Evolutionary conservation across 305 asterid genomes (phyloP).

Genomic region (Fraxinus latifolia): DNA sequence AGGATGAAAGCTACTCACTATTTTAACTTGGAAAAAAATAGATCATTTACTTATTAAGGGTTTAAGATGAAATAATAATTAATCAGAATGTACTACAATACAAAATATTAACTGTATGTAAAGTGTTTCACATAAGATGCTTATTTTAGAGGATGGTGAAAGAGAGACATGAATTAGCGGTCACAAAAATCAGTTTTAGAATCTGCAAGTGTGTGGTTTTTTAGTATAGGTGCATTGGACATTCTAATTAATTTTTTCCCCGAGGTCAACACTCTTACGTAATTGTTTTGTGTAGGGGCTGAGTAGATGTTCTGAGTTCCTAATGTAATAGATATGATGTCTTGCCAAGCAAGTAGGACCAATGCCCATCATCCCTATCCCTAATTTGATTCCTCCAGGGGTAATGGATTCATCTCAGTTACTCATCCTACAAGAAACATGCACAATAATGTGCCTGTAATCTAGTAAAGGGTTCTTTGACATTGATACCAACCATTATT

Average conservation of each 20-base stretch:
- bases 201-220: neutral
- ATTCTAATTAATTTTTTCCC: neutral
- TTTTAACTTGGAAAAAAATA: neutral
- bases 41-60: neutral
- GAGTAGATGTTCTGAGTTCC: neutral
- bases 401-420: neutral
- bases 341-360: neutral
- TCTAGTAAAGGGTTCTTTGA: neutral
- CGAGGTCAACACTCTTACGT: neutral
- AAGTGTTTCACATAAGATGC: neutral
- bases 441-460: conserved; percentile 22
- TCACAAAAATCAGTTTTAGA: neutral
- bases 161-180: neutral
- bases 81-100: neutral
- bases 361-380: neutral
- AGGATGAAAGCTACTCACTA: neutral
- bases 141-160: neutral
- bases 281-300: neutral
- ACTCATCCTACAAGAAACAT: neutral
- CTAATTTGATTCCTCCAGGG: neutral
- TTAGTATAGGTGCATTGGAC: neutral
- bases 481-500: neutral
- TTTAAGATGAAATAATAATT: neutral
- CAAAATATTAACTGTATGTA: neutral
- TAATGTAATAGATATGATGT: neutral